Base-by-base conservation (phyloP, 352 stramenopile species). In the Globisporangium carolinianum region DNA sequence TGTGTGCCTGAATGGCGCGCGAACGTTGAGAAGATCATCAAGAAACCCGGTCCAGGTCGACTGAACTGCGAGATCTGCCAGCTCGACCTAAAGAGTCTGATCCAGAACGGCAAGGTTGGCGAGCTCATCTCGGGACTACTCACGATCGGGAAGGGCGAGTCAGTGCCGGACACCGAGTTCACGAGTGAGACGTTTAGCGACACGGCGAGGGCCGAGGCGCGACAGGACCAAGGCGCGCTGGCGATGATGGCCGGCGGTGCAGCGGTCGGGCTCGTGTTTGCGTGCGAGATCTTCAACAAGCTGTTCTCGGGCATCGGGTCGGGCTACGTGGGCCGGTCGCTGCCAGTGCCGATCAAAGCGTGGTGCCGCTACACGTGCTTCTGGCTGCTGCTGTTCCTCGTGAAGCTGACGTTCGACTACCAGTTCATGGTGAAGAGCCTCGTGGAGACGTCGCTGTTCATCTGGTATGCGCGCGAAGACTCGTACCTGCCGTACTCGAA, bases 351-450 rank as follows among this genome's bases (percentile, higher is more conserved):
- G 14, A 71, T 88, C 58, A 70, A 68, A 24, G 73, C 62, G 8
- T 91, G 83, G 60, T 90, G 79, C 51, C 82, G 82, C 11, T 94
- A 94, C 69, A 64, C 72, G 51, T 94, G 84, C 65, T 94, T 94
- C 53, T 94, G 82, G 84, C 37, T 94, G 4, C 55, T 90, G 9
- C 43, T 94, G 45, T 89, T 89, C 56, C 1, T 73, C 4, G 72
- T 81, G 66, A 94, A 94, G 58, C 63, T 94, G 14, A 82, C 68
- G 14, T 91, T 94, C 65, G 82, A 91, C 57, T 94, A 94, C 70
- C 79, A 91, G 64, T 91, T 88, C 42, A 89, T 94, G 71, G 57
- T 94, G 53, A 94, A 94, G 65, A 71, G 60, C 18, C 61, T 94
- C n/a, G 82, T 94, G 14, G 84, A 94, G 58, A 91, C 84, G 14